A percentile compares a stretch with the other conserved stretches of the same genome.
phyloP scores from a whole-genome alignment of 2,329 filamentous ascomycete genomes.

The Parascedosporium putredinis region DNA sequence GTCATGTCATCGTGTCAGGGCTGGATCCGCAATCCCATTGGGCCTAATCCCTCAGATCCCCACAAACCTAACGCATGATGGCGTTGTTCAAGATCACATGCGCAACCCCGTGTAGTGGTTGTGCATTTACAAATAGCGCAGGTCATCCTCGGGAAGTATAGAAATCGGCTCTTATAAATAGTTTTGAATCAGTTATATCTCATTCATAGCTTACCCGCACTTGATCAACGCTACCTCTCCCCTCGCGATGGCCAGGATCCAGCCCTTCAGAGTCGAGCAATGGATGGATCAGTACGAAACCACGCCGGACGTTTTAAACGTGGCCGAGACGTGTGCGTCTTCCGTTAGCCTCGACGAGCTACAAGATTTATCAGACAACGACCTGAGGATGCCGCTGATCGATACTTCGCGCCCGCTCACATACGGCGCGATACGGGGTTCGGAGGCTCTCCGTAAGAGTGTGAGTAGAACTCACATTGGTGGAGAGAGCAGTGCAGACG shows the following conservation, averaged over 20 bases:
- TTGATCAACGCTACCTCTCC: constrained; percentile 12
- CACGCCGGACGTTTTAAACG: constrained; percentile 51
- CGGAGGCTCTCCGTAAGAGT: constrained; percentile 49
- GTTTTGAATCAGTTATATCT: too few species aligned
- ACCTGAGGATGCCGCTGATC: constrained; percentile 26
- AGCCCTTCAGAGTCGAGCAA: constrained; percentile 58
- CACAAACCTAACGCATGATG: too few species aligned
- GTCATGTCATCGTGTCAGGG: too few species aligned
- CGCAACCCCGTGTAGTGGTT: too few species aligned
- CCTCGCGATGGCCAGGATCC: constrained; percentile 1
- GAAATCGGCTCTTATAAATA: too few species aligned
- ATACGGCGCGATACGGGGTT: constrained; percentile 66
- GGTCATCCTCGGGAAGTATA: too few species aligned
- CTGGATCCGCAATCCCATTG: too few species aligned
- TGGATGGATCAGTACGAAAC: constrained; percentile 55
- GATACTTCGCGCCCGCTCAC: constrained; percentile 47
- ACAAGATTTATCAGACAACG: constrained; percentile 43
- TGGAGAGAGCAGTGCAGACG: constrained; percentile 43
- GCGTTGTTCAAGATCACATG: too few species aligned
- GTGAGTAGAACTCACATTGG: constrained; percentile 56
- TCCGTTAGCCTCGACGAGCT: constrained; percentile 65
- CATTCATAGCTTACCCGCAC: too few species aligned
- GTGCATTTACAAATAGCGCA: too few species aligned
- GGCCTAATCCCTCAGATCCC: too few species aligned
- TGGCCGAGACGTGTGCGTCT: constrained; percentile 70